phyloP scores from a whole-genome alignment of 352 stramenopile species.

The Phytophthora brassicae region DNA sequence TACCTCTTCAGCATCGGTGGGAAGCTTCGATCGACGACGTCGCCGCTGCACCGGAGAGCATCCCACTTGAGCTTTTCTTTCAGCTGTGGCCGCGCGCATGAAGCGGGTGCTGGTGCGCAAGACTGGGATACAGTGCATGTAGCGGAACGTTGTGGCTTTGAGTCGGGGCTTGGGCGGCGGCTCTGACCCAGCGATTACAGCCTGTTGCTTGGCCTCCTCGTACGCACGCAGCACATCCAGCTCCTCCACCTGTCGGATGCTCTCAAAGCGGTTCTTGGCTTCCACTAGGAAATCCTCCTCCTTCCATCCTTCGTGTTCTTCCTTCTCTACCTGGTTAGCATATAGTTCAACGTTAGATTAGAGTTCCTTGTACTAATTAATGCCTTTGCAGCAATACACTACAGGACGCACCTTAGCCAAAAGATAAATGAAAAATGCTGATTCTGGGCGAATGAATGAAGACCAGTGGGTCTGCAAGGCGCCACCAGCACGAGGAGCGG shows the following conservation, averaged over 20 bases:
- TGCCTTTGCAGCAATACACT: too few relatives aligned
- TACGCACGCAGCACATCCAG: constrained; percentile 18
- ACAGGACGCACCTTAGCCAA: constrained; percentile 17
- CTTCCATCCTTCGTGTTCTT: constrained; percentile 29
- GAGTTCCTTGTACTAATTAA: too few relatives aligned
- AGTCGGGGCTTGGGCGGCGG: constrained; percentile 21
- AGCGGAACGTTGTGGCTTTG: constrained; percentile 29
- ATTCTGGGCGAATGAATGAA: constrained; percentile 31
- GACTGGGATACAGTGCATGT: constrained; percentile 27
- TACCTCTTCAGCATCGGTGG: constrained; percentile 4
- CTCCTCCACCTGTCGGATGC: constrained; percentile 21
- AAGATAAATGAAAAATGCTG: constrained; percentile 30
- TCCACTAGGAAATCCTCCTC: constrained; percentile 22
- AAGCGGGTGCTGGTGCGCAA: constrained; percentile 32
- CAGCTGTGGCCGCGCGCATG: constrained; percentile 32
- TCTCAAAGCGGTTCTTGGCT: constrained; percentile 20
- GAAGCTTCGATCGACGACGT: constrained; percentile 12
- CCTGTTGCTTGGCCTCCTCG: constrained; percentile 28
- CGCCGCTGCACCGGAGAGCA: constrained; percentile 6
- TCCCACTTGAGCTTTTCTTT: constrained; percentile 21
- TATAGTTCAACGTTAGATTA: too few relatives aligned
- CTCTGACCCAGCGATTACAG: constrained; percentile 4
- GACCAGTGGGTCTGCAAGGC: constrained; percentile 38
- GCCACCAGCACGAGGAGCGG: constrained; percentile 22
- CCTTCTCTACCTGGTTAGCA: constrained; percentile 34